Evolutionary conservation across 192 early-diverging fungal species (phyloP), one percentile per base, ranked within the genome.

Genomic region (Backusella mclennaniae): DNA sequence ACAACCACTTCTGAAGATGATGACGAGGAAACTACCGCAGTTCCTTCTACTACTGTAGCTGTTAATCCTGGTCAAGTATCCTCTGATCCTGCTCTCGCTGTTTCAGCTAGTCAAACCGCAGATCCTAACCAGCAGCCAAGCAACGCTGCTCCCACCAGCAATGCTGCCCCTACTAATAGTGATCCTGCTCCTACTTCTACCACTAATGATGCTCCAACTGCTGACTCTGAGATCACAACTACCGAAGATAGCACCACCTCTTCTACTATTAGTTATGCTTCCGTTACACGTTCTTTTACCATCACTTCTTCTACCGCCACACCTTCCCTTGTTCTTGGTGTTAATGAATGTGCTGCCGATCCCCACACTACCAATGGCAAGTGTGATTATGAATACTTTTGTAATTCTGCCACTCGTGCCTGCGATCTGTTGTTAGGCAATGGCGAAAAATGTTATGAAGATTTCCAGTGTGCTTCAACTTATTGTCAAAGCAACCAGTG

Each of bases 281-380:
- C 56, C 3, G 26, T 63, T 63, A 63, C 56, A 46, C 49, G 19
- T 42, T 75, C 74, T 17, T 75, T 75, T 42, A 67, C 74, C 19
- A 6, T 75, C 26, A 75, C 74, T 6, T 75, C 74, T 1, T 75
- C 74, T 3, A 75, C 74, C 12, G 74, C 74, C 52, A 42, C 42
- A n/a, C 74, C 74, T 15, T 75, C 74, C 1, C 74, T 75, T 59
- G 74, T 75, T 14, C 41, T 75, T 23, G 74, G 74, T 44, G 3
- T 26, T 8, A 59, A 44, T 29, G 59, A 75, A 75, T 75, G 74
- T n/a, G 66, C 36, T 7, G 35, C 33, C 6, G 74, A 75, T 59
- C 74, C 74, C 1, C 33, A 29, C 23, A 66, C 74, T 1, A 39
- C 39, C 74, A 75, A 75, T 38, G 74, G 74, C 14, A 23, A 29